Conservation (phyloP, 768 basidiomycete species). For the Sporobolomyces phaffii region DNA sequence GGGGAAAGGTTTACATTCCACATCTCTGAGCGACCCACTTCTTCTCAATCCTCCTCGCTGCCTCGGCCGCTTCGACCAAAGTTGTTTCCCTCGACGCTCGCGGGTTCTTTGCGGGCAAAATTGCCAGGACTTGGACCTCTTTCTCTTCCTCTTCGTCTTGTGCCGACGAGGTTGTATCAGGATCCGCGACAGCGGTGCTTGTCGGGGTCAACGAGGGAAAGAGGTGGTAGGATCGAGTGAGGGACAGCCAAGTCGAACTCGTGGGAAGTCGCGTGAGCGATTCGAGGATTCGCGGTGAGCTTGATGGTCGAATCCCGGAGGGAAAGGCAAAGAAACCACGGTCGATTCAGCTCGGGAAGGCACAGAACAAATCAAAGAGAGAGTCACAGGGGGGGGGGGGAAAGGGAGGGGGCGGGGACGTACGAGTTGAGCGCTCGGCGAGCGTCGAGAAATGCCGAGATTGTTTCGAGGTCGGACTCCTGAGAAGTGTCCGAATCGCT, state of each 20-base stretch:
- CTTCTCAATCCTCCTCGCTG: conserved; percentile 5
- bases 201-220: background rate
- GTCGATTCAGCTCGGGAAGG: no score
- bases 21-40: conserved; percentile 3
- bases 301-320: no score
- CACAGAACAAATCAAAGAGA: no score
- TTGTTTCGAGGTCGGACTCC: background rate
- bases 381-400: no score
- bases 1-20: background rate
- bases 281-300: background rate
- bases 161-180: background rate
- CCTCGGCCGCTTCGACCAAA: conserved; percentile 10
- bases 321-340: no score
- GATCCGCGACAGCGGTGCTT: no score
- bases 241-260: conserved; percentile 1
- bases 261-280: background rate
- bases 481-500: background rate
- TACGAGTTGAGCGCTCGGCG: background rate
- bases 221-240: background rate
- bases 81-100: conserved; percentile 4
- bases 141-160: background rate
- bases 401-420: no score
- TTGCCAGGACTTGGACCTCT: background rate
- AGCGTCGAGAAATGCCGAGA: background rate
- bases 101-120: conserved; percentile 3